Base-by-base conservation (phyloP, 164 flowering plant genomes). In the Chimonanthus salicifolius region DNA sequence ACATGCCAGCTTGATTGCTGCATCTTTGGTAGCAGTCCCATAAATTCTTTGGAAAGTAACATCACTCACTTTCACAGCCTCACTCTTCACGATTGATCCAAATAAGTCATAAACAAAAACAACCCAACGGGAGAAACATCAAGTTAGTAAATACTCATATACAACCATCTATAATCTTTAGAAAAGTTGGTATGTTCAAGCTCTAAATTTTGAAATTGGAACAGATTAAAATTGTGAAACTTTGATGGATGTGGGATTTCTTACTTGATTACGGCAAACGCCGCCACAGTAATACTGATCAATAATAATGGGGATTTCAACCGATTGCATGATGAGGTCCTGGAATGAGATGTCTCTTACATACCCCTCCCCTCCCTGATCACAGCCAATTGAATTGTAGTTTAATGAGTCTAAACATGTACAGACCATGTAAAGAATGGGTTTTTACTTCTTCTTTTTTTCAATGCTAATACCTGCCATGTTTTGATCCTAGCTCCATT, bases 401-500 rank as follows among this genome's bases (percentile, higher is more conserved):
- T 54, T 16, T 10, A 11, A 54, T 5, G 5, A 11, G 16, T 54
- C 2, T 54, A 8, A 11, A 54, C 16, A 13, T 49, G 9, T 49
- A 49, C 0, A 49, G 51, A 5, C 2, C 9, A 9, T 49, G 51
- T 49, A 49, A 9, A 49, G 51, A 49, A 49, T 49, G 51, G 51
- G 7, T 49, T 49, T 9, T 49, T 49, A 2, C 51, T 9, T 49
- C 9, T 5, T 0, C 2, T 49, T 5, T 49, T 49, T 5, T 33
- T 33, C 33, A 49, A 49, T 49, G 51, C 51, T 5, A 5, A 49
- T 66, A 74, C 77, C 74, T 62, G 82, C 81, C 76, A 80, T 76
- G 92, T 90, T 79, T 90, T 90, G 78, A 90, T 90, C 75, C 92
- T 86, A 9, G 78, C 88, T 58, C 90, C 90, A 76, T 84, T 82